phyloP scores from a whole-genome alignment of 2,329 filamentous ascomycete genomes.

The Epicoccum sorghinum region DNA sequence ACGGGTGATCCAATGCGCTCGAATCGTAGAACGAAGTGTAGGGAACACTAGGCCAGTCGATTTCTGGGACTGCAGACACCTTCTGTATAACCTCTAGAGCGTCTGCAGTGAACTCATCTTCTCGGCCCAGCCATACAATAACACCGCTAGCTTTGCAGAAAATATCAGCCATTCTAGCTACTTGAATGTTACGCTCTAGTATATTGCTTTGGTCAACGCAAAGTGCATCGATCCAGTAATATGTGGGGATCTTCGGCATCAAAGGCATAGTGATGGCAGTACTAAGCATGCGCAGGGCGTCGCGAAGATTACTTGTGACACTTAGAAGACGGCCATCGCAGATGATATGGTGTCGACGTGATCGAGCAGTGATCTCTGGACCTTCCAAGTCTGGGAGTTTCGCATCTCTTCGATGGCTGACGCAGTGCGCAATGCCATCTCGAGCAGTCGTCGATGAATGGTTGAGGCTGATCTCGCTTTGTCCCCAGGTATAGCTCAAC shows the following conservation, averaged over 20 bases:
- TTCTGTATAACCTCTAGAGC: slow-evolving; percentile 26
- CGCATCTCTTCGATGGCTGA: neutral
- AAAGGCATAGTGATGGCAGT: slow-evolving; percentile 12
- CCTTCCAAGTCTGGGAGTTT: neutral
- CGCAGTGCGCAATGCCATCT: neutral
- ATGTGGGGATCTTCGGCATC: slow-evolving; percentile 14
- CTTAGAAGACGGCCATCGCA: slow-evolving; percentile 28
- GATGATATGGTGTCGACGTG: slow-evolving; percentile 21
- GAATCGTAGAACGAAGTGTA: slow-evolving; percentile 35
- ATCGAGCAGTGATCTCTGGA: neutral
- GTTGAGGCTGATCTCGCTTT: slow-evolving; percentile 12
- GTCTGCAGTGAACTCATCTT: slow-evolving; percentile 33
- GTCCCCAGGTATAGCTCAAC: slow-evolving; percentile 29
- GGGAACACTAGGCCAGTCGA: slow-evolving; percentile 24
- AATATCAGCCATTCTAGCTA: slow-evolving; percentile 38
- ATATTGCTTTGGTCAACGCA: slow-evolving; percentile 38
- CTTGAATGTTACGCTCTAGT: slow-evolving; percentile 33
- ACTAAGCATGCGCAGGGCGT: slow-evolving; percentile 33
- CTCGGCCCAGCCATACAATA: slow-evolving; percentile 41
- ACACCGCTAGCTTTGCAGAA: slow-evolving; percentile 32
- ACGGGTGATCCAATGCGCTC: neutral
- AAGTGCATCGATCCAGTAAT: slow-evolving; percentile 41
- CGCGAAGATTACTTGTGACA: slow-evolving; percentile 29
- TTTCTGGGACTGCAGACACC: slow-evolving; percentile 24
- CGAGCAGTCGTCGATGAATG: neutral